Evolutionary conservation across 2,329 filamentous ascomycete genomes (phyloP), one percentile per base, ranked within the genome.

Genomic region (Chrysoporthe cubensis): DNA sequence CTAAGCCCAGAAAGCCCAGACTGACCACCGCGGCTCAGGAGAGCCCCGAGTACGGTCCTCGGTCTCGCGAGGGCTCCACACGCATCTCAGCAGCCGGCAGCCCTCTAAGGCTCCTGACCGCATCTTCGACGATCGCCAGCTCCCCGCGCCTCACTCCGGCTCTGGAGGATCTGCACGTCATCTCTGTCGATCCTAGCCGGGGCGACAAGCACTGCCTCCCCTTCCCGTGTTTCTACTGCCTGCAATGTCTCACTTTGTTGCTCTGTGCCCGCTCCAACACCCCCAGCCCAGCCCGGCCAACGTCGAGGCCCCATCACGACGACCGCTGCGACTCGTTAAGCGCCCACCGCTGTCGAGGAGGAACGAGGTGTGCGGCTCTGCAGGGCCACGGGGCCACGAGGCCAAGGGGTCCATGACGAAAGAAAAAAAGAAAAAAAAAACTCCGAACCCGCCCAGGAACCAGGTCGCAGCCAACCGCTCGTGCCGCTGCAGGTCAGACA

Each of bases 401-500:
- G 26, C 2, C 26, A 26, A 2, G 26, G 26, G 26, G 26, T 26
- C 26, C 26, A 26, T 26, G 26, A 26, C 26, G 26, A 26, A 26
- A 2, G 26, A 2, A 2, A 26, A 26, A 1, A 26, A 26, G 26
- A 26, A 26, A 5, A 9, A 40, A 40, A 40, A 40, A 6, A 1
- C 37, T 7, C 37, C 37, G 5, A 40, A 4, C 37, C 37, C 37
- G 9, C 9, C 5, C 54, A 7, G 34, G 26, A 50, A 50, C 16
- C 44, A 42, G 5, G 32, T 48, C n/a, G 48, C 42, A 42, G 50
- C 54, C 61, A 67, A 26, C 26, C 26, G 26, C 26, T 26, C 26
- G 26, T 26, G 43, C 48, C 43, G 18, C 58, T 69, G 67, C 67
- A 46, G 43, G 64, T 64, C 46, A 64, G 56, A 61, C 58, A 32